A percentile compares a stretch with the other conserved stretches of the same genome.
phyloP scores from a whole-genome alignment of 2,329 filamentous ascomycete species.

The Ophiostoma quercus region DNA sequence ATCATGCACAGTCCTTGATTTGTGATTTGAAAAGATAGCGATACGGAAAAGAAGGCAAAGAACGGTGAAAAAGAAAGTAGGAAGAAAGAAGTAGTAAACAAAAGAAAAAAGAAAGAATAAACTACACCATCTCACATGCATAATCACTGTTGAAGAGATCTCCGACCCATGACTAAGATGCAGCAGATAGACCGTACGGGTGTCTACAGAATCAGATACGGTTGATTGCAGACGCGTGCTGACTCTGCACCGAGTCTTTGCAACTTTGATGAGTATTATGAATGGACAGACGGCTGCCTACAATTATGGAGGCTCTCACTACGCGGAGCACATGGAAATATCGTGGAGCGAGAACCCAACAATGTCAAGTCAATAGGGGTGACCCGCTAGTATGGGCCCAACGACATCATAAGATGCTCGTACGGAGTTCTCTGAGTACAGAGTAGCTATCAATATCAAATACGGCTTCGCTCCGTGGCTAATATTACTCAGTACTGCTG shows the following conservation, averaged over 20 bases:
- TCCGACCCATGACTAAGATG: background rate
- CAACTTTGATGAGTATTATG: too few species aligned
- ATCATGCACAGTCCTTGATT: background rate
- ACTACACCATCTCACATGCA: background rate
- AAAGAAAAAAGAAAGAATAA: background rate
- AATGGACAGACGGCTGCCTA: too few species aligned
- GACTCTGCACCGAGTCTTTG: too few species aligned
- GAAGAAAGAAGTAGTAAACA: background rate
- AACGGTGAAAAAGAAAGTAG: background rate
- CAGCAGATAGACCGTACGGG: background rate
- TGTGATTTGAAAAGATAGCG: background rate
- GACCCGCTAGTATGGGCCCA: slow-evolving; percentile 6
- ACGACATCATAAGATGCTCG: background rate
- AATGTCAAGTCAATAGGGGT: slow-evolving; percentile 3
- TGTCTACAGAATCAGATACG: too few species aligned
- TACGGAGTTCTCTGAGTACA: background rate
- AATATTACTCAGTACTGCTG: background rate
- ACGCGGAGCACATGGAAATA: background rate
- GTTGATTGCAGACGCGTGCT: too few species aligned
- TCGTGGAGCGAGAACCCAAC: background rate
- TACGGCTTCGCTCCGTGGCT: background rate
- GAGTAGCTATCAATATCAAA: too few species aligned
- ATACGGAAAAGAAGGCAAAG: background rate
- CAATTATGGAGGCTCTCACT: background rate
- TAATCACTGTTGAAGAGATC: slow-evolving; percentile 5